Conservation (phyloP, 2,329 filamentous ascomycete genomes). For the Arthrinium puccinioides region DNA sequence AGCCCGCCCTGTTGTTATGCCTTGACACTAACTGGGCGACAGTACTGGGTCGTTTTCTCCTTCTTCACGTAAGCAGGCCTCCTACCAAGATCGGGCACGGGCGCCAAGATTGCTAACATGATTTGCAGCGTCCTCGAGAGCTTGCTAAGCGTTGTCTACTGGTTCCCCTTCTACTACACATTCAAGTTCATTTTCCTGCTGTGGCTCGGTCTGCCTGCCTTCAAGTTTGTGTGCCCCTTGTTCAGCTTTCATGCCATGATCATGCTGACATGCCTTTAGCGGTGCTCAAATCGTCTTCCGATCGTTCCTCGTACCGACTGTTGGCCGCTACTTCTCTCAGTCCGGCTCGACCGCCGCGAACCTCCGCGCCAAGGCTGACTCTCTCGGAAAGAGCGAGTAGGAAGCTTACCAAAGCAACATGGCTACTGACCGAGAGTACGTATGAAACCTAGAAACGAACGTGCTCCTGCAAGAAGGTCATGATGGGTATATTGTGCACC, state of each 20-base stretch:
- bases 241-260: conserved; percentile 6
- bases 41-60: conserved; percentile 86
- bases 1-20: background rate
- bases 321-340: conserved; percentile 80
- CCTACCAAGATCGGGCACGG: background rate
- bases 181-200: conserved; percentile 98
- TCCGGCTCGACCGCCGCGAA: conserved; percentile 71
- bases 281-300: conserved; percentile 96
- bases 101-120: conserved; percentile 3
- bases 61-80: conserved; percentile 58
- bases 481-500: too few relatives aligned
- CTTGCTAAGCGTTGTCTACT: conserved; percentile 78
- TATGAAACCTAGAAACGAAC: background rate
- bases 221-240: conserved; percentile 42
- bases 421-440: background rate
- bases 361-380: conserved; percentile 82
- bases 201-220: conserved; percentile 95
- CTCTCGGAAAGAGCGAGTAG: conserved; percentile 64
- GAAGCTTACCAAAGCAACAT: background rate
- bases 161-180: conserved; percentile 98
- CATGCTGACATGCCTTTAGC: conserved; percentile 36
- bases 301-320: conserved; percentile 85
- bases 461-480: background rate
- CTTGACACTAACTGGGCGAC: conserved; percentile 22
- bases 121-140: conserved; percentile 63